Base-by-base conservation (phyloP, 441 rosid species). In the Capsella rubella region DNA sequence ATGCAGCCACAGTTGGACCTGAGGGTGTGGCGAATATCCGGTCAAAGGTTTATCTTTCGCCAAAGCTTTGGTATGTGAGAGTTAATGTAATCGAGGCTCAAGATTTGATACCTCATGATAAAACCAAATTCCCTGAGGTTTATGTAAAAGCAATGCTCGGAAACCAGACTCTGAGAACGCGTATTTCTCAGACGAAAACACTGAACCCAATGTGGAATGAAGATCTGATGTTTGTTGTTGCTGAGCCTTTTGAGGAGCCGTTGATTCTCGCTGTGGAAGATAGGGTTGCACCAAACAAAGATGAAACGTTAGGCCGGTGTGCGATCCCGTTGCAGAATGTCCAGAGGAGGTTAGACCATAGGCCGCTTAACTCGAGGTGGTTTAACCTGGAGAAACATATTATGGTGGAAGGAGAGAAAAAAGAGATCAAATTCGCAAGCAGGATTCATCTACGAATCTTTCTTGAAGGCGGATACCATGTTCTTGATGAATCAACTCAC, bases 401-500 rank as follows among this genome's bases (percentile, higher is more conserved):
- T 2, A 15, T 77, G 28, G 83, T 80, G 4, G 92, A 86, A 10
- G 90, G 89, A 51, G 90, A 89, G 80, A 84, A 85, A 69, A 87
- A 86, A 53, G 88, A 85, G 67, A 67, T 73, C 1, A 94, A 91
- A 73, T 94, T 94, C 67, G 81, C 96, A 0, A 92, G 94, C 78
- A 83, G 94, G 84, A 89, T 94, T 79, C 99, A 94, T 81, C 68
- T 90, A 46, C 80, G 97, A 76, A 78, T 81, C 69, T 89, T 90
- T 77, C 84, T 94, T 54, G 98, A 94, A 58, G 98, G 98, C 1
- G 98, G 97, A 2, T 94, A 94, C 80, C 98, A 94, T 80, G 98
- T 94, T 57, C 80, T 94, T 52, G 98, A 94, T 74, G 98, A 94
- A 78, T 91, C 98, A 25, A 91, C 98, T 6, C 90, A 89, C 77